Evolutionary conservation across 2,329 filamentous ascomycete species (phyloP), one percentile per base, ranked within the genome.

Genomic region (Fragosphaeria purpurea): DNA sequence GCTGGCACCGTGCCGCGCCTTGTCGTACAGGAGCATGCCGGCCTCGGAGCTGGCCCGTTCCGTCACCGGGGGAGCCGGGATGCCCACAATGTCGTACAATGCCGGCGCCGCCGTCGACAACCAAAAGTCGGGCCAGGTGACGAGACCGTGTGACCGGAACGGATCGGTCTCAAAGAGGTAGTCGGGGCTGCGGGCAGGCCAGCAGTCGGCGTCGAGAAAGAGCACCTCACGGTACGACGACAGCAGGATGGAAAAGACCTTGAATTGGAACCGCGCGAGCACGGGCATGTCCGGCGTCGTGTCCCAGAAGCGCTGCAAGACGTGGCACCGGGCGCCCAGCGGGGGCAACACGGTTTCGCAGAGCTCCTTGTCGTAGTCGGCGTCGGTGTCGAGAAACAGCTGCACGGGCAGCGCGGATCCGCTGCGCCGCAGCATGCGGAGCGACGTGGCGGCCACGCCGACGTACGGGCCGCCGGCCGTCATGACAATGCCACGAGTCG

Each of bases 41-140:
- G 72, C 70, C 59, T 77, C 74, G 11, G 70, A 71, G 13, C 67
- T 69, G 32, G 64, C 47, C 22, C 64, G 61, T 30, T 61, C 56
- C 2, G 57, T 52, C 11, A 67, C 54, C 2, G 63, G 56, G 4
- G 68, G 65, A 4, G 62, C 58, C 4, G 57, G 43, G 12, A 66
- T 60, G 42, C 60, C 63, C 9, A 70, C 63, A 43, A 77, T 69
- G 34, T 68, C 59, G 58, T 72, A 76, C 59, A 70, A 74, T 42
- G 63, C 59, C 0, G 67, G 65, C 1, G 70, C 71, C 4, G 64
- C 61, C 0, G 68, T 70, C 5, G 67, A 61, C 32, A 65, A 63
- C 70, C 71, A 76, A 58, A 70, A 77, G 58, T 81, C 78, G 12
- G 77, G 77, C 76, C 76, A 82, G 12, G 72, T 70, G 12, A 82